These are phyloP conservation scores for Hippophae tibetana DNA, from an alignment of 306 rosid genomes.

Conservation along the genomic window DNA sequence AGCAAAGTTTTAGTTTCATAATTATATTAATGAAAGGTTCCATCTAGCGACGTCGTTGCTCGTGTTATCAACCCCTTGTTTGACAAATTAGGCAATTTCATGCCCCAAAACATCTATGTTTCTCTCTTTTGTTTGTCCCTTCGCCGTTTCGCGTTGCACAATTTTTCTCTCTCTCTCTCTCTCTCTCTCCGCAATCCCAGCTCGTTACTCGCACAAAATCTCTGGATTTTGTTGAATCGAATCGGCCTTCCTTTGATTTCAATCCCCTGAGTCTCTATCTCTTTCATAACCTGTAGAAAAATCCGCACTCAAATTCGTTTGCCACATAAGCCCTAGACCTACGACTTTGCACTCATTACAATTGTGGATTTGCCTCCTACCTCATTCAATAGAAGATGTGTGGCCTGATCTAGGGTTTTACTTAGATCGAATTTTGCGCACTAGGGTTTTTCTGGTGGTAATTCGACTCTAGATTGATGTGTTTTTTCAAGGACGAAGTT, in stretches of 20 bases:
- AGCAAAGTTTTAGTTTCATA: too few relatives aligned
- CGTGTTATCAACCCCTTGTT: conserved; percentile 24
- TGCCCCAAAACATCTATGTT: conserved; percentile 21
- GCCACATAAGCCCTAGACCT: conserved; percentile 46
- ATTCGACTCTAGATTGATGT: conserved; percentile 78
- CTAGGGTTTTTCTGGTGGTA: conserved; percentile 37
- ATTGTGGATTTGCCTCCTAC: conserved; percentile 9
- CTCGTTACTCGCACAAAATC: conserved; percentile 52
- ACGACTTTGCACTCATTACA: neutral
- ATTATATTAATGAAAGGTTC: too few relatives aligned
- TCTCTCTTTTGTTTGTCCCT: conserved; percentile 8
- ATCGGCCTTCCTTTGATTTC: conserved; percentile 29
- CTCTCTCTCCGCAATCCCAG: conserved; percentile 30
- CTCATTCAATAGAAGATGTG: conserved; percentile 37
- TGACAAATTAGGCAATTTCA: conserved; percentile 19
- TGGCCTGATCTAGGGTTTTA: conserved; percentile 50
- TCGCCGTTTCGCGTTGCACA: conserved; percentile 32
- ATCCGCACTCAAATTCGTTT: neutral
- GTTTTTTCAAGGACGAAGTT: conserved; percentile 51
- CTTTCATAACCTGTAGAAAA: conserved; percentile 1
- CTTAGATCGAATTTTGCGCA: conserved; percentile 15
- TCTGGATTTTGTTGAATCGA: conserved; percentile 45
- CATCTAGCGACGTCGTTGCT: conserved; percentile 34
- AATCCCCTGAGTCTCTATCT: conserved; percentile 5
- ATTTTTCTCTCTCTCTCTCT: conserved; percentile 14